Evolutionary conservation across 495 filamentous ascomycete species (phyloP).

Genomic region (Penicillium odoratum): DNA sequence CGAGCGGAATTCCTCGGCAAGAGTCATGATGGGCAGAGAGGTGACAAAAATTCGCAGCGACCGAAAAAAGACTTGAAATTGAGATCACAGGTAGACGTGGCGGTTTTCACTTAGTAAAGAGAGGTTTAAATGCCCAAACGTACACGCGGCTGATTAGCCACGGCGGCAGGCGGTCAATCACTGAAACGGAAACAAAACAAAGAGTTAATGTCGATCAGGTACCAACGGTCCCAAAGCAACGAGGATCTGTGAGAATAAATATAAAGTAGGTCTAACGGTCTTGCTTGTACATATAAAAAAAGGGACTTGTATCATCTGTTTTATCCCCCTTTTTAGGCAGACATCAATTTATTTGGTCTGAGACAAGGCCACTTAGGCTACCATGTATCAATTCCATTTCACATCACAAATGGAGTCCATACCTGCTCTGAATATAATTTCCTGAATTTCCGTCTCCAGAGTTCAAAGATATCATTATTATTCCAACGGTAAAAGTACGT

Average conservation of each 20-base stretch:
- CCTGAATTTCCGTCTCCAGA: no score
- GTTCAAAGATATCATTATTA: no score
- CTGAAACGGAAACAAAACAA: slow-evolving; percentile 30
- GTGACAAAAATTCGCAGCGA: slow-evolving; percentile 6
- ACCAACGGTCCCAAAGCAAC: slow-evolving; percentile 4
- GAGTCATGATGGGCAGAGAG: slow-evolving; percentile 43
- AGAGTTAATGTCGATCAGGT: slow-evolving; percentile 19
- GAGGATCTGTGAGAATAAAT: not conserved
- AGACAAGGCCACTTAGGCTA: slow-evolving; percentile 5
- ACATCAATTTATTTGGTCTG: slow-evolving; percentile 1
- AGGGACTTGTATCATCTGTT: not conserved
- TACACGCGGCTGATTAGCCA: slow-evolving; percentile 27
- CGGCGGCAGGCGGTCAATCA: slow-evolving; percentile 28
- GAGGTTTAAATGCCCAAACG: slow-evolving; percentile 19
- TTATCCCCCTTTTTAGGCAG: slow-evolving; percentile 8
- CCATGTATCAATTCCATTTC: slow-evolving; percentile 2
- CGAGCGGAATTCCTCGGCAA: slow-evolving; percentile 77
- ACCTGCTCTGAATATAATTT: no score
- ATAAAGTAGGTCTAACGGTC: not conserved
- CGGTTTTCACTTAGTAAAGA: slow-evolving; percentile 8
- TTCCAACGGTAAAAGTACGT: no score
- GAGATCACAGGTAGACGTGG: slow-evolving; percentile 12
- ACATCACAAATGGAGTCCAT: no score
- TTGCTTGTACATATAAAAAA: not conserved
- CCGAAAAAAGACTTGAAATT: slow-evolving; percentile 10